Evolutionary conservation across 192 early-diverging fungal species (phyloP), one percentile per base, ranked within the genome.

Genomic region (Rhizophagus prolifer): DNA sequence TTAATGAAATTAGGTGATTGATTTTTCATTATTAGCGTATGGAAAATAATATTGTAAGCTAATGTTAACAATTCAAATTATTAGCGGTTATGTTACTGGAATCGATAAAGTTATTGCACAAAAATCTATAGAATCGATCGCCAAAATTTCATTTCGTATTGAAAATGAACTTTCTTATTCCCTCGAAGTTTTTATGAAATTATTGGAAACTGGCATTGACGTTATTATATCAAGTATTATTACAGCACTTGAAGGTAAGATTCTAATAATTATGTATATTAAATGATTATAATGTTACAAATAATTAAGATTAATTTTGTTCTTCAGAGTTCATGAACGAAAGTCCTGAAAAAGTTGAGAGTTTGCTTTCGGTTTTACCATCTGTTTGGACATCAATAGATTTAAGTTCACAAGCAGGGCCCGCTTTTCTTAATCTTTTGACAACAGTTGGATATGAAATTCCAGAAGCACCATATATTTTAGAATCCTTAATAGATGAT

Each of bases 21-120:
- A 3, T 5, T 8, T 70, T 6, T 10, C 4, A 46, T 69, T 26
- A 13, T 70, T 47, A 4, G 7, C 7, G 36, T 38, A 38, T 38
- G 36, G n/a, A 50, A 28, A 28, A 10, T 28, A 14, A 16, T 50
- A 26, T 70, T 25, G 1, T 28, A 64, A 47, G 19, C 0, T 47
- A 50, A 70, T 23, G 2, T 46, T 46, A n/a, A 46, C 12, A 30
- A 50, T 36, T 61, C 16, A 31, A 25, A 30, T 38, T 38, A 61
- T 62, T 74, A 74, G 72, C 13, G 58, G 72, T 5, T 74, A 74
- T 74, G 62, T 74, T 61, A 62, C 59, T 61, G 44, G 36, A 36
- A 21, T 2, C 0, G 25, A 59, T 74, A 58, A 36, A n/a, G 16
- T n/a, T 7, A 61, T 74, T 31, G 23, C 34, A 2, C 28, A 44